phyloP scores from a whole-genome alignment of 805 yeast species.

The Pichia occidentalis region DNA sequence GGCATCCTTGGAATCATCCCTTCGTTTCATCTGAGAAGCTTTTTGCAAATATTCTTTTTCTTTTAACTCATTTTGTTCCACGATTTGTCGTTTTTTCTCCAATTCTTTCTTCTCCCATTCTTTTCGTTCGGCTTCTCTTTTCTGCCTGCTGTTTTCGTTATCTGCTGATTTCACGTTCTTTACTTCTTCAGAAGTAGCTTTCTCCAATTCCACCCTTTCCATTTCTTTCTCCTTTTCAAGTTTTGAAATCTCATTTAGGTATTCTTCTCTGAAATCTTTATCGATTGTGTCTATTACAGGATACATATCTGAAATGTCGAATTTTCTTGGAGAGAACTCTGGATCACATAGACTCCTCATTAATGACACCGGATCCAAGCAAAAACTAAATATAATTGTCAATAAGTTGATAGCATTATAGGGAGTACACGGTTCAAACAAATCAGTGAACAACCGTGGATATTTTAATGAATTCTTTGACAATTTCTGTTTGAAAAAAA shows the following conservation, averaged over 20 bases:
- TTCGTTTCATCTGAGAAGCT: neutral
- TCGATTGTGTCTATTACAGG: constrained; percentile 23
- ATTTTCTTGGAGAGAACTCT: constrained; percentile 18
- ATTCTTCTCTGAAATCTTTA: constrained; percentile 3
- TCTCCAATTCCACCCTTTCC: constrained; percentile 6
- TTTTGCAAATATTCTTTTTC: neutral
- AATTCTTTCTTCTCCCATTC: neutral
- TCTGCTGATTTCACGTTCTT: neutral
- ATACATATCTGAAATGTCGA: constrained; percentile 26
- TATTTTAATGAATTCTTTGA: constrained; percentile 23
- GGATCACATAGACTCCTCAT: constrained; percentile 21
- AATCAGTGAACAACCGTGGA: constrained; percentile 20
- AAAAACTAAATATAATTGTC: constrained; percentile 25
- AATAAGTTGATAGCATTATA: constrained; percentile 28
- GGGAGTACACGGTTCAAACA: constrained; percentile 23
- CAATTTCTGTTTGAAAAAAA: constrained; percentile 23
- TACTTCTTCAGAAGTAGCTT: constrained; percentile 1
- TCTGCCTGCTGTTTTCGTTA: neutral
- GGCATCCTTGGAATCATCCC: neutral
- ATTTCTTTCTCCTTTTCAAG: constrained; percentile 7
- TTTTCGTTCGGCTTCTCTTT: neutral
- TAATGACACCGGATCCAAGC: constrained; percentile 19
- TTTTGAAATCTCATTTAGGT: neutral
- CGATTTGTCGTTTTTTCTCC: neutral
- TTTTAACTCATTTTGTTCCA: neutral